Evolutionary conservation across 1,139 yeast genomes (phyloP).

Genomic region (Kodamaea derodonti): DNA sequence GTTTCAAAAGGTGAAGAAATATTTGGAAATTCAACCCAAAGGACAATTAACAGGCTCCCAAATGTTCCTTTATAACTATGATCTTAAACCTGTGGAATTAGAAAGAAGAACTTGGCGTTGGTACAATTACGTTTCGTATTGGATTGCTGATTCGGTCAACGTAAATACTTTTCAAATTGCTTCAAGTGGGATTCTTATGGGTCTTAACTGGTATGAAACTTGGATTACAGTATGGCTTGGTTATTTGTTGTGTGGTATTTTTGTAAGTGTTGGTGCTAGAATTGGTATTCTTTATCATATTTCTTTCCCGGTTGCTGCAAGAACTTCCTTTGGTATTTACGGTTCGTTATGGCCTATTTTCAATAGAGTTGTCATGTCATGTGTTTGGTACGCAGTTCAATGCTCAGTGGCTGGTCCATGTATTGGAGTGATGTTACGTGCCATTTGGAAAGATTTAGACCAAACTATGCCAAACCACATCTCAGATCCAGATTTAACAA

Average conservation of each 20-base stretch:
- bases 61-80: slow-evolving; percentile 64
- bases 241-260: slow-evolving; percentile 55
- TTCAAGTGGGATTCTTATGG: slow-evolving; percentile 70
- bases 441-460: slow-evolving; percentile 58
- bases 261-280: slow-evolving; percentile 62
- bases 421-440: slow-evolving; percentile 64
- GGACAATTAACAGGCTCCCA: slow-evolving; percentile 42
- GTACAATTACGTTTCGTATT: slow-evolving; percentile 73
- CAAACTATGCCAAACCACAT: slow-evolving; percentile 49
- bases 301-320: slow-evolving; percentile 71
- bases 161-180: slow-evolving; percentile 91
- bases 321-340: slow-evolving; percentile 74
- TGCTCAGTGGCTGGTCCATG: slow-evolving; percentile 81
- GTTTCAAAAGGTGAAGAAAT: slow-evolving; percentile 2
- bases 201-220: slow-evolving; percentile 85
- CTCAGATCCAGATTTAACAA: slow-evolving; percentile 51
- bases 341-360: slow-evolving; percentile 79
- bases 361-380: slow-evolving; percentile 78
- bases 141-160: slow-evolving; percentile 87
- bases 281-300: slow-evolving; percentile 73
- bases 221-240: slow-evolving; percentile 86
- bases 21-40: slow-evolving; percentile 23
- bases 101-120: slow-evolving; percentile 74
- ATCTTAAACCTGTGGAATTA: slow-evolving; percentile 71
- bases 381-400: slow-evolving; percentile 84